Evolutionary conservation across 108 stramenopile species (phyloP), one percentile per base, ranked within the genome.

Genomic region (Aurantiochytrium sp.): DNA sequence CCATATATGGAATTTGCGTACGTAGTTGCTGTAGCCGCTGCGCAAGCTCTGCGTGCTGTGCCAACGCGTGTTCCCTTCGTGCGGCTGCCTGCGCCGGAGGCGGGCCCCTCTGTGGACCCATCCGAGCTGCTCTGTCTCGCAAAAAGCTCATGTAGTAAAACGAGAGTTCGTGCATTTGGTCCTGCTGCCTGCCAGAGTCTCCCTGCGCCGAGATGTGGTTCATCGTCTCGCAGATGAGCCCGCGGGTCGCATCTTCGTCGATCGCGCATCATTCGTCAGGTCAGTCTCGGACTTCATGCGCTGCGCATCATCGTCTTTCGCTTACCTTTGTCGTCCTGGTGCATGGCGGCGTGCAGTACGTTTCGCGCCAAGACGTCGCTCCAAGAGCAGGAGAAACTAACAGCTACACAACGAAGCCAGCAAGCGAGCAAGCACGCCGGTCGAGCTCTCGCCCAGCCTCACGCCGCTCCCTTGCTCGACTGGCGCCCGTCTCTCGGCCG

Each of bases 141-240:
- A 83, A 2, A 53, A 83, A 83, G 76, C 76, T 83, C 76, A 83
- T 83, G 23, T 83, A 83, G 28, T 83, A 83, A 35, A 83, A 83
- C 28, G 76, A 83, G 25, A 83, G 76, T 23, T 47, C 76, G 76
- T 83, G 76, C 76, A 83, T 83, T 23, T 83, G 76, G n/a, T 4
- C n/a, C n/a, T 47, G 49, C 23, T 35, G 76, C 2, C 49, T 23
- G n/a, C 28, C 19, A 53, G 49, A 45, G n/a, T 47, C 45, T 69
- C 14, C 64, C 12, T 83, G 19, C 49, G n/a, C 51, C 76, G 19
- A 23, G 23, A 83, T 83, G 10, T 83, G 76, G 43, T 25, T 12
- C 76, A 53, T 23, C 51, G 76, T 83, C 45, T 83, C 76, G 5
- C 49, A 6, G 25, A 83, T 53, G 49, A 83, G 51, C 6, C 76